Conservation (phyloP, 148 eudicot species). For the Cornus kousa region DNA sequence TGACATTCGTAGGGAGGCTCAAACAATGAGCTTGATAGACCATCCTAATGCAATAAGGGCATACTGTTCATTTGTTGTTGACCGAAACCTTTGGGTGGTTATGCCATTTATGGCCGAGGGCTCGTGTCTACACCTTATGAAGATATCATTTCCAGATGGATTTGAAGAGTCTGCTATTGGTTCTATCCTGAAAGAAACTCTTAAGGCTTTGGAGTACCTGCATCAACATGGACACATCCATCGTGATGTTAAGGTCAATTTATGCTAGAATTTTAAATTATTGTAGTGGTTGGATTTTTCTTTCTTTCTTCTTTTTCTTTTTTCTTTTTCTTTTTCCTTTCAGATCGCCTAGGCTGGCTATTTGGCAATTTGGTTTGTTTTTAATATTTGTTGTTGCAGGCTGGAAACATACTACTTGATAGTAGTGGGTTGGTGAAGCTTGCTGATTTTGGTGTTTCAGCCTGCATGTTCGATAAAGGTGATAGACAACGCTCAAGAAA, state of each 20-base stretch:
- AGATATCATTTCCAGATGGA: conserved; percentile 89
- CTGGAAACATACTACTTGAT: conserved; percentile 88
- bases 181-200: conserved; percentile 86
- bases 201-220: conserved; percentile 89
- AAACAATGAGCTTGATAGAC: conserved; percentile 91
- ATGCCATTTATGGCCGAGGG: conserved; percentile 99
- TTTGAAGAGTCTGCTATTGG: conserved; percentile 90
- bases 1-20: conserved; percentile 97
- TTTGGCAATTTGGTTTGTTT: conserved; percentile 7
- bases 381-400: conserved; percentile 43
- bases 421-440: conserved; percentile 80
- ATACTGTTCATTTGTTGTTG: conserved; percentile 90
- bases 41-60: conserved; percentile 90
- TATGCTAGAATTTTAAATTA: not conserved
- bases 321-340: not conserved
- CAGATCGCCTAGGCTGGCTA: not conserved
- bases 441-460: conserved; percentile 97
- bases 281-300: not conserved
- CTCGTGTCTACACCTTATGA: conserved; percentile 94
- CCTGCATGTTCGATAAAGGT: conserved; percentile 95
- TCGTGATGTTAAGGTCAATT: conserved; percentile 87
- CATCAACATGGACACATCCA: conserved; percentile 97
- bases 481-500: conserved; percentile 93
- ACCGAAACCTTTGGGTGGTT: conserved; percentile 85
- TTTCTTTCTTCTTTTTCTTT: not conserved